These are phyloP conservation scores for Periconia sp. DNA, from an alignment of 2,329 filamentous ascomycete genomes.

Conservation along the genomic window DNA sequence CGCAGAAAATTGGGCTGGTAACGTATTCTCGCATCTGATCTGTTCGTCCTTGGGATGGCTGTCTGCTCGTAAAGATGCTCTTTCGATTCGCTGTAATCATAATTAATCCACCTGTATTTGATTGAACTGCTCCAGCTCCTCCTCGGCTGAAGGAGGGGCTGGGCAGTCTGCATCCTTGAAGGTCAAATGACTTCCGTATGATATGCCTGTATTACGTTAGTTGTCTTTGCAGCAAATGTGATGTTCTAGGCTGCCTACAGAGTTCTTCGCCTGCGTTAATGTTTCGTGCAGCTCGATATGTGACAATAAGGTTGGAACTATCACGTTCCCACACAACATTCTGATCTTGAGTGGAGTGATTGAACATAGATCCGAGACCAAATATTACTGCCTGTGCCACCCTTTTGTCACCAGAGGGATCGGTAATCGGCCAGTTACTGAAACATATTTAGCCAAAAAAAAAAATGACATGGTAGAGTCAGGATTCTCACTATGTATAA, in stretches of 20 bases:
- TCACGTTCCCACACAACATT: conserved; percentile 64
- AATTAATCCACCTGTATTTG: conserved; percentile 49
- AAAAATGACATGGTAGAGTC: conserved; percentile 5
- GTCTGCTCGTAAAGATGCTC: conserved; percentile 3
- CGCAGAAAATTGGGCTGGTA: neutral
- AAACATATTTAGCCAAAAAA: conserved; percentile 8
- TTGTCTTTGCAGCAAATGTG: neutral
- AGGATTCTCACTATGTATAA: conserved; percentile 59
- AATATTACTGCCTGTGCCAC: conserved; percentile 60
- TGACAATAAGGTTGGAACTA: conserved; percentile 51
- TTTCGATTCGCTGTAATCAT: conserved; percentile 26
- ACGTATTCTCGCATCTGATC: neutral
- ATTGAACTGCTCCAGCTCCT: conserved; percentile 47
- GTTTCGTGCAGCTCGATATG: conserved; percentile 58
- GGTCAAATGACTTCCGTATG: conserved; percentile 55
- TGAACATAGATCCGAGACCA: conserved; percentile 65
- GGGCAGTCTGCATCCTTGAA: conserved; percentile 52
- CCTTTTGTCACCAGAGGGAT: conserved; percentile 29
- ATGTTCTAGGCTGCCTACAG: conserved; percentile 43
- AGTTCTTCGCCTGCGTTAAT: conserved; percentile 61
- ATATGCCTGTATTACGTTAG: conserved; percentile 47
- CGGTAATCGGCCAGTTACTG: conserved; percentile 52
- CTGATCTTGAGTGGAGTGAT: conserved; percentile 58
- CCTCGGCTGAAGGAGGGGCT: conserved; percentile 35
- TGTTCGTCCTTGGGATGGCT: neutral